Evolutionary conservation across 2,329 filamentous ascomycete species (phyloP).

Genomic region (Rugonectria rugulosa): DNA sequence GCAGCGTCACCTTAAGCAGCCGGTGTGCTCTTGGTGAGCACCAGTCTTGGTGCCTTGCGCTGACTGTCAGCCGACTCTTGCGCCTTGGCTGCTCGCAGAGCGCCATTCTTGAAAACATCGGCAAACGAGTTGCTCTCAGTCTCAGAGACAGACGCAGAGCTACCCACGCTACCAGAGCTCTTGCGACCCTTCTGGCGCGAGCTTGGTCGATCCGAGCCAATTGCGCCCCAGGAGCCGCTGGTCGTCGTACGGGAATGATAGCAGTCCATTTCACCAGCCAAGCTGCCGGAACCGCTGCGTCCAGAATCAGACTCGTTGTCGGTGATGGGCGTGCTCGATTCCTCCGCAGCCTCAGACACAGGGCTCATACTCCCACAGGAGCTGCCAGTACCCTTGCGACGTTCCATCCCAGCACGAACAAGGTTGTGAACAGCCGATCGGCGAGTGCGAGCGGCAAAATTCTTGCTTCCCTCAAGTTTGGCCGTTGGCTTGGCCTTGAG

Average conservation of each 20-base stretch:
- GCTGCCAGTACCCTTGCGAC: conserved; percentile 78
- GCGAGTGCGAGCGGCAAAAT: conserved; percentile 92
- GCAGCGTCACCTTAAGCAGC: conserved; percentile 37
- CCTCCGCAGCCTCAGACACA: conserved; percentile 79
- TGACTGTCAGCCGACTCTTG: conserved; percentile 66
- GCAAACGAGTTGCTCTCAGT: conserved; percentile 68
- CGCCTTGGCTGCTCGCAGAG: conserved; percentile 59
- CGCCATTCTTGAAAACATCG: conserved; percentile 69
- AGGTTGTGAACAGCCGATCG: conserved; percentile 92
- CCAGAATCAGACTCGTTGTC: conserved; percentile 80
- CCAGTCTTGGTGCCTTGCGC: conserved; percentile 85
- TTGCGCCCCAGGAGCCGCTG: conserved; percentile 78
- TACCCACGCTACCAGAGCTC: conserved; percentile 71
- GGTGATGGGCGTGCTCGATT: conserved; percentile 70
- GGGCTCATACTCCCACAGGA: conserved; percentile 84
- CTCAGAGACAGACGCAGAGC: conserved; percentile 56
- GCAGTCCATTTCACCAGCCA: conserved; percentile 74
- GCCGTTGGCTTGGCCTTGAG: conserved; percentile 88
- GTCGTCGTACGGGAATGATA: conserved; percentile 80
- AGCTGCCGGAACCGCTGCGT: conserved; percentile 78
- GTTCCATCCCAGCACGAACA: conserved; percentile 86
- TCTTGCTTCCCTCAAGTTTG: conserved; percentile 95
- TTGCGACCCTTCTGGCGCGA: conserved; percentile 71
- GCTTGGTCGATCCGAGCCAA: conserved; percentile 84
- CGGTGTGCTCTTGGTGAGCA: conserved; percentile 71